Conservation (phyloP, 805 yeast species). For the Lipomyces orientalis region DNA sequence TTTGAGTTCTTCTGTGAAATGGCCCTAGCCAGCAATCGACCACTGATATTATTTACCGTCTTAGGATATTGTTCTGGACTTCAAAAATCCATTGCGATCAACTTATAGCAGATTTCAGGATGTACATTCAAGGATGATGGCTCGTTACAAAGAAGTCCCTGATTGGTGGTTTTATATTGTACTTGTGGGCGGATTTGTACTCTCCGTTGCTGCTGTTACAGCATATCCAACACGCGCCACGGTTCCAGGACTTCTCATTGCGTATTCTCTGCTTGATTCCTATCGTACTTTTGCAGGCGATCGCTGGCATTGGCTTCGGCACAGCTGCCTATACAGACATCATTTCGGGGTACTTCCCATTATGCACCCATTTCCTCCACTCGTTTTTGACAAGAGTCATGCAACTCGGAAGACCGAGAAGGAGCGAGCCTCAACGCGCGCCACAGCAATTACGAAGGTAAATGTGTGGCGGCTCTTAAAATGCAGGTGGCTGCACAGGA, state of each 20-base stretch:
- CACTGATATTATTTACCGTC: no score
- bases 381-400: no score
- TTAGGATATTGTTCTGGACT: neutral
- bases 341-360: constrained; percentile 20
- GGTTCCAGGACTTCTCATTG: constrained; percentile 50
- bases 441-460: no score
- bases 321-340: constrained; percentile 43
- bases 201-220: constrained; percentile 51
- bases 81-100: constrained; percentile 36
- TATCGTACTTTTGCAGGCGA: constrained; percentile 59
- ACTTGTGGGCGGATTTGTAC: constrained; percentile 50
- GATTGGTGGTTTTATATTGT: constrained; percentile 56
- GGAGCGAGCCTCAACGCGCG: no score
- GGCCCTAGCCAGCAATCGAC: no score
- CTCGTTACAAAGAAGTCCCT: constrained; percentile 48
- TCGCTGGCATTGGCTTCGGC: constrained; percentile 49
- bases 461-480: no score
- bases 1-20: no score
- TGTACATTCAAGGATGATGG: constrained; percentile 17
- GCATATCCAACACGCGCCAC: constrained; percentile 53
- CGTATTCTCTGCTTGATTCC: constrained; percentile 66
- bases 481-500: no score
- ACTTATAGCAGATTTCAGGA: constrained; percentile 46
- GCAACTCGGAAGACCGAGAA: no score
- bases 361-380: no score